Conservation (phyloP, 495 filamentous ascomycete species). For the Penicillium canescens region DNA sequence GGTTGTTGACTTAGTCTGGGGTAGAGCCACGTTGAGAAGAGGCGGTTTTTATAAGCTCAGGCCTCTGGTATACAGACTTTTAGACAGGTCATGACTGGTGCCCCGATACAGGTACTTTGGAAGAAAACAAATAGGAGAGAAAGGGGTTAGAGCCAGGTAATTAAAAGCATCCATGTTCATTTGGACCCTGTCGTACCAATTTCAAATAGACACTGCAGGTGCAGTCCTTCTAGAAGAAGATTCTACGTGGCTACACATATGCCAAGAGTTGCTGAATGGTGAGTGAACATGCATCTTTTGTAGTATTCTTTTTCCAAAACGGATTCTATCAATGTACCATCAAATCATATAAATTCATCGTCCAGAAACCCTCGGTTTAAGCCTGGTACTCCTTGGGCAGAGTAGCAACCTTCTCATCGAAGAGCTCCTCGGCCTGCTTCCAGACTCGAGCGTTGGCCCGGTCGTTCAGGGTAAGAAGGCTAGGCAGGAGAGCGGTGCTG, state of each 20-base stretch:
- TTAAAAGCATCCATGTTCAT: background rate
- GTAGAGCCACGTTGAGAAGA: background rate
- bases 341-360: conserved; percentile 17
- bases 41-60: background rate
- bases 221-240: background rate
- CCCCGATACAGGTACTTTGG: too few relatives aligned
- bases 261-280: background rate
- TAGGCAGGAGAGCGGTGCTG: conserved; percentile 74
- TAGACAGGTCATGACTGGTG: too few relatives aligned
- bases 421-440: conserved; percentile 79
- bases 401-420: conserved; percentile 78
- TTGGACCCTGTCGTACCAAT: background rate
- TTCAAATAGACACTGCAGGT: background rate
- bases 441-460: conserved; percentile 73
- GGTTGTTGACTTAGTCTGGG: background rate
- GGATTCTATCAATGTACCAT: conserved; percentile 22
- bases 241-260: background rate
- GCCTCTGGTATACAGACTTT: background rate
- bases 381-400: conserved; percentile 49
- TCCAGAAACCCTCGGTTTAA: conserved; percentile 9
- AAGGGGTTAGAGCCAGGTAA: background rate
- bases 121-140: background rate
- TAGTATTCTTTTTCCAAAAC: conserved; percentile 7
- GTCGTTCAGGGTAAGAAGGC: conserved; percentile 75
- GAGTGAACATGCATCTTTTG: conserved; percentile 19